These are phyloP conservation scores for Pichia sp. DNA, from an alignment of 1,139 yeast species.

Conservation along the genomic window DNA sequence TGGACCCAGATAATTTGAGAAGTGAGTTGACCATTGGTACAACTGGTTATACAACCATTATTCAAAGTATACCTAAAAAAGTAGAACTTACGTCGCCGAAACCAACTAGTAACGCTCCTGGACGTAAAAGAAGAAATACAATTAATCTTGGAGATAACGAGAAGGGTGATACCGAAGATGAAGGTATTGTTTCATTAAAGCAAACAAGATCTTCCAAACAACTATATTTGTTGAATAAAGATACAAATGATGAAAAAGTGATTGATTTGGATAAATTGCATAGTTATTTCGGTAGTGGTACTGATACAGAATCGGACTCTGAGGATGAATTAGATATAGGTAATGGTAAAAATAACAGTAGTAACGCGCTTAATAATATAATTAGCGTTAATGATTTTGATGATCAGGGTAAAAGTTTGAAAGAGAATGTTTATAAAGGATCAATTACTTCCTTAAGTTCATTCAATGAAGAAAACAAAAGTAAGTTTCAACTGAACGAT, in stretches of 20 bases:
- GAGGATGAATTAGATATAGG: conserved; percentile 3
- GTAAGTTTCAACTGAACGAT: conserved; percentile 16
- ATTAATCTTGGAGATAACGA: conserved; percentile 18
- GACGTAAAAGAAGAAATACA: conserved; percentile 27
- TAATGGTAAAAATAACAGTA: conserved; percentile 5
- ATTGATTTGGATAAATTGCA: conserved; percentile 26
- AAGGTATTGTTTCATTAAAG: conserved; percentile 16
- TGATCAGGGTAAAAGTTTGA: conserved; percentile 3
- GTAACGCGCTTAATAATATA: conserved; percentile 3
- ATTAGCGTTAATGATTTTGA: conserved; percentile 6
- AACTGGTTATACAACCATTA: conserved; percentile 16
- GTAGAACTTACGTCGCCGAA: conserved; percentile 4
- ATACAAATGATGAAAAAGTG: conserved; percentile 19
- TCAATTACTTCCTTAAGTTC: conserved; percentile 17
- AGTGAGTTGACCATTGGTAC: conserved; percentile 22
- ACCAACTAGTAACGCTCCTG: not conserved
- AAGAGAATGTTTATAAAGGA: conserved; percentile 13
- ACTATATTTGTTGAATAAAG: conserved; percentile 20
- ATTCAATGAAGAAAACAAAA: conserved; percentile 18
- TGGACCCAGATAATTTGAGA: conserved; percentile 23
- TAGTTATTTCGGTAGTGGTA: conserved; percentile 25
- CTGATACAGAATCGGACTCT: conserved; percentile 13
- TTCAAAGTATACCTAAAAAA: conserved; percentile 19
- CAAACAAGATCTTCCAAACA: conserved; percentile 27
- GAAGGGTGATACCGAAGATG: conserved; percentile 6